A percentile compares a stretch with the other conserved stretches of the same genome.
These are phyloP conservation scores for Cercospora zeae-maydis DNA, from an alignment of 2,329 filamentous ascomycete genomes.

Conservation along the genomic window DNA sequence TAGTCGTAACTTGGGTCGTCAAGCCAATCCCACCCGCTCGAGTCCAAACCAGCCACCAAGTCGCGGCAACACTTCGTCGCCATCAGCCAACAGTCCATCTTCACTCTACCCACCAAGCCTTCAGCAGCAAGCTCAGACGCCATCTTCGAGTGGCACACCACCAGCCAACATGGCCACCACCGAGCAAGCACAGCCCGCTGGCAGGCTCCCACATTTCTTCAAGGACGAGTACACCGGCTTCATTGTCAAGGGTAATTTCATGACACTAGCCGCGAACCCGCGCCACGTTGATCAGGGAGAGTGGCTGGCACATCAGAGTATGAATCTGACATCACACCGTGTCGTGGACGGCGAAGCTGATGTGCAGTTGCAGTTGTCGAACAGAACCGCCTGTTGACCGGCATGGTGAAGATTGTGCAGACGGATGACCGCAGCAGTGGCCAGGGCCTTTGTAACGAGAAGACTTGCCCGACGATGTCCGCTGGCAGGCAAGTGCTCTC, in stretches of 20 bases:
- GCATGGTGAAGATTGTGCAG: constrained; percentile 83
- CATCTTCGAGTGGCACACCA: constrained; percentile 45
- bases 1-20: constrained; percentile 35
- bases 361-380: constrained; percentile 67
- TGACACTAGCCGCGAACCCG: constrained; percentile 88
- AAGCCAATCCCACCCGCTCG: constrained; percentile 26
- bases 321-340: constrained; percentile 23
- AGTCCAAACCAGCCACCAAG: constrained; percentile 32
- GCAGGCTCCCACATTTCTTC: constrained; percentile 56
- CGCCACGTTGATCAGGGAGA: constrained; percentile 92
- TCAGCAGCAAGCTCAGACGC: constrained; percentile 29
- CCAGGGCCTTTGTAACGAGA: constrained; percentile 75
- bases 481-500: constrained; percentile 76
- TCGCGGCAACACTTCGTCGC: constrained; percentile 34
- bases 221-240: constrained; percentile 72
- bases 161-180: constrained; percentile 63
- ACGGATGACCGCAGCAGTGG: constrained; percentile 68
- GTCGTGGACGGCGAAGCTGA: neutral
- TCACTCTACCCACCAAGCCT: constrained; percentile 30
- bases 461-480: constrained; percentile 85
- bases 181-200: constrained; percentile 47
- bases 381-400: constrained; percentile 83
- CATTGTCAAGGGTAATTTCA: constrained; percentile 96
- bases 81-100: constrained; percentile 33
- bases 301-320: constrained; percentile 94